Base-by-base conservation (phyloP, 805 yeast species). In the Dipodascopsis uninucleata region DNA sequence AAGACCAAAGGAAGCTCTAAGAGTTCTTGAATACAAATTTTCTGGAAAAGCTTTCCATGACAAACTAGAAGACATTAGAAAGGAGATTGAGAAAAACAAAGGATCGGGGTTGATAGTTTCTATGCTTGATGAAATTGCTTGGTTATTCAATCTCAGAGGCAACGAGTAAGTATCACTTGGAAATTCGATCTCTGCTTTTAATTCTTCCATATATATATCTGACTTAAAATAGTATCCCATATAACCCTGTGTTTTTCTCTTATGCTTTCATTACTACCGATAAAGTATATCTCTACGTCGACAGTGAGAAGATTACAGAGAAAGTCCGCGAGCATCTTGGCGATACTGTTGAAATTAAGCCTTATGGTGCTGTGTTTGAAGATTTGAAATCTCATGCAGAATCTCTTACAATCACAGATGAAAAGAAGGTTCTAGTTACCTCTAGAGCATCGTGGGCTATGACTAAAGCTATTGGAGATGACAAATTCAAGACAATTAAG, bases 61-160 rank as follows among this genome's bases (percentile, higher is more conserved):
- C 2, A 93, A 93, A 62, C 64, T 85, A 31, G 58, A 58, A 1
- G 73, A 75, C 43, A 52, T 71, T 35, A 57, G 69, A 6, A 53
- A 55, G 35, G 56, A 47, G 5, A 47, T 69, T 37, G 50, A 43
- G 14, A 39, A 56, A 44, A 63, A 38, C 47, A 63, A 31, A 47
- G 75, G 45, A 53, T 63, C 52, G 6, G 74, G 77, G 1, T 70
- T 85, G 36, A 68, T 88, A 10, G 70, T 85, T 2, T 71, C 79
- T n/a, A 79, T 88, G 1, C 66, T 89, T 41, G 97, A 90, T 67
- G 96, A 89, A 56, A 78, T 88, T 51, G 93, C 95, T 5, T 89
- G 96, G 96, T 66, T 88, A 33, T 75, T 88, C 60, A 90, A 90
- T 60, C 67, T 90, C 44, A 77, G 98, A 53, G 85, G 89, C 4